phyloP scores from a whole-genome alignment of 345 rosid genomes.

The Erucastrum elatum region DNA sequence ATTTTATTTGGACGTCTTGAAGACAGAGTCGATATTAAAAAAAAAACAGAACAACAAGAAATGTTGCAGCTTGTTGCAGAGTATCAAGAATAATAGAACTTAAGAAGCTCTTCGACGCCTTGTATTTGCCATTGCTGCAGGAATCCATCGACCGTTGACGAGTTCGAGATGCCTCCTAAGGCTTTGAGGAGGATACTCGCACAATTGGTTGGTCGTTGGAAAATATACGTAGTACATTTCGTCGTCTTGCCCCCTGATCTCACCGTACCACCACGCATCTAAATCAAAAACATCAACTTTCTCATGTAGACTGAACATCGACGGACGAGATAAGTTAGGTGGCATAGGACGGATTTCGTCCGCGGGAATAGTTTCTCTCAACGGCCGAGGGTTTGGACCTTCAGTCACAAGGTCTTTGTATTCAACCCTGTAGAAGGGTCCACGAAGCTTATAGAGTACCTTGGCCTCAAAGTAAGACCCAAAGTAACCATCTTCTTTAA shows the following conservation, averaged over 20 bases:
- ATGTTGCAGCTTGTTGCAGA: background rate
- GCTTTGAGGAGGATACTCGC: slow-evolving; percentile 4
- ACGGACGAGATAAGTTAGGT: slow-evolving; percentile 1
- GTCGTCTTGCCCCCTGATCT: slow-evolving; percentile 17
- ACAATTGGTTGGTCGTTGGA: slow-evolving; percentile 15
- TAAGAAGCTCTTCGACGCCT: background rate
- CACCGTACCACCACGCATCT: slow-evolving; percentile 47
- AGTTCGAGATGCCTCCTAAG: slow-evolving; percentile 40
- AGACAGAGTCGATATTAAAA: background rate
- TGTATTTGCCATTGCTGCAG: background rate
- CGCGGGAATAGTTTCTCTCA: slow-evolving; percentile 33
- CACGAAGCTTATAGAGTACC: too few relatives aligned
- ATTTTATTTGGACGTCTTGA: background rate
- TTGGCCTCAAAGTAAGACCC: too few relatives aligned
- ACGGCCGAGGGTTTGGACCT: slow-evolving; percentile 2
- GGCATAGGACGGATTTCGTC: slow-evolving; percentile 41
- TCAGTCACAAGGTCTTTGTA: too few relatives aligned
- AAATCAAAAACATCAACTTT: slow-evolving; percentile 37
- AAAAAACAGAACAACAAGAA: background rate
- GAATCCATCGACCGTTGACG: slow-evolving; percentile 37
- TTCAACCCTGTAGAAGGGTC: too few relatives aligned
- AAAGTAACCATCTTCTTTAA: too few relatives aligned
- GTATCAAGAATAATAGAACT: background rate
- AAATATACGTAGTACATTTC: slow-evolving; percentile 26
- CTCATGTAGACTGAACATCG: background rate